Conservation (phyloP, 805 yeast species). For the Pichia occidentalis region DNA sequence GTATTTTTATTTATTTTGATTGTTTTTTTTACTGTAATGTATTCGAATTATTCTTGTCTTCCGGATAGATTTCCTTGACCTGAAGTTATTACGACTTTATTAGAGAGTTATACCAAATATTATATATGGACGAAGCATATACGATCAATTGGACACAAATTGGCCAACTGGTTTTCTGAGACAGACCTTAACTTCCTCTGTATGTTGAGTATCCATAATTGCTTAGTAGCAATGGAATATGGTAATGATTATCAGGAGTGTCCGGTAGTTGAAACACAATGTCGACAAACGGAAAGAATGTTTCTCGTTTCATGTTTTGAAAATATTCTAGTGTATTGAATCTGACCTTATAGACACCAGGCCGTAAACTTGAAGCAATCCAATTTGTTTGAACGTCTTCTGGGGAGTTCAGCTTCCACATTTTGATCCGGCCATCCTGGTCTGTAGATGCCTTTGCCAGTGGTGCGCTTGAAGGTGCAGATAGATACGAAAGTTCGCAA, state of each 20-base stretch:
- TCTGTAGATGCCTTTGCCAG: slow-evolving; percentile 71
- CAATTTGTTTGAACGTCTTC: slow-evolving; percentile 31
- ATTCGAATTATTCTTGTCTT: not conserved
- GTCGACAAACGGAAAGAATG: slow-evolving; percentile 86
- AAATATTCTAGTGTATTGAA: slow-evolving; percentile 73
- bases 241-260: slow-evolving; percentile 77
- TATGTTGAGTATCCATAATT: slow-evolving; percentile 88
- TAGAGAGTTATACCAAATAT: not conserved
- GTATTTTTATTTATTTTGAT: not conserved
- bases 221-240: slow-evolving; percentile 77
- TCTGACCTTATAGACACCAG: slow-evolving; percentile 70
- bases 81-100: not conserved
- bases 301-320: slow-evolving; percentile 31
- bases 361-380: slow-evolving; percentile 33
- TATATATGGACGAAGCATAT: too few species aligned
- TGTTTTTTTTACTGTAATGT: not conserved
- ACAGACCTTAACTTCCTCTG: slow-evolving; percentile 49
- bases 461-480: slow-evolving; percentile 27
- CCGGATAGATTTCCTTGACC: slow-evolving; percentile 4
- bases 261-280: slow-evolving; percentile 60
- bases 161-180: too few species aligned
- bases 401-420: slow-evolving; percentile 44
- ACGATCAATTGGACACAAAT: too few species aligned
- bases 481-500: slow-evolving; percentile 49
- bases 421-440: slow-evolving; percentile 68